Evolutionary conservation across 2,329 filamentous ascomycete genomes (phyloP), one percentile per base, ranked within the genome.

Genomic region (Macroventuria anomochaeta): DNA sequence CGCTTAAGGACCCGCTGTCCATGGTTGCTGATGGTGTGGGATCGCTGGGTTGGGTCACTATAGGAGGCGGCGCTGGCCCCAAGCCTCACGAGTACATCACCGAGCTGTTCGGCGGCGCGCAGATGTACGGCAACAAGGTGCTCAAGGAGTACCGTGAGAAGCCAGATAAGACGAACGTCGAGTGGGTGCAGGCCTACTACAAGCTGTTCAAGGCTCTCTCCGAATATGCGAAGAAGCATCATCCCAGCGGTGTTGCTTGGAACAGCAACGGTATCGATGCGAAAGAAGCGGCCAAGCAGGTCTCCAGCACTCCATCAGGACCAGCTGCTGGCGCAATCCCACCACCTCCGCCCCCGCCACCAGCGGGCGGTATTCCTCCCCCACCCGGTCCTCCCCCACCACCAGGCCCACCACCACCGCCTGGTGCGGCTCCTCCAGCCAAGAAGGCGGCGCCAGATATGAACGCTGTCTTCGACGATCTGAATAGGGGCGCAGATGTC

Each of bases 41-140:
- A 70, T 88, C 92, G 32, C 80, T 99, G 53, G 91, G 90, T 28
- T 99, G 95, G 95, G 89, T 97, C 53, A 89, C 88, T 0, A 85
- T 95, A 41, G 90, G 96, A 26, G 61, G 58, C 41, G 59, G 65
- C 40, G 46, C 83, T 80, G 61, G 63, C 48, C 59, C 61, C 59
- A 92, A 91, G 71, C 95, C 95, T 2, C 87, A 85, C 60, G 93
- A 95, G 69, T 90, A 93, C 67, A 89, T 97, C 39, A 88, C 88
- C 39, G 93, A 96, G 64, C 88, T 88, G 54, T 81, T 96, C 17
- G 87, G 88, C 25, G 88, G 91, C 43, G 91, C 93, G 33, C 89
- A 97, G 73, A 96, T 96, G 79, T 97, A 91, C 67, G 95, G 95
- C 28, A 97, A 99, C 79, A 87, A 93, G 65, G 90, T 99, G 31